phyloP scores from a whole-genome alignment of 139 green algal species.

The Chlamydomonas sp. region DNA sequence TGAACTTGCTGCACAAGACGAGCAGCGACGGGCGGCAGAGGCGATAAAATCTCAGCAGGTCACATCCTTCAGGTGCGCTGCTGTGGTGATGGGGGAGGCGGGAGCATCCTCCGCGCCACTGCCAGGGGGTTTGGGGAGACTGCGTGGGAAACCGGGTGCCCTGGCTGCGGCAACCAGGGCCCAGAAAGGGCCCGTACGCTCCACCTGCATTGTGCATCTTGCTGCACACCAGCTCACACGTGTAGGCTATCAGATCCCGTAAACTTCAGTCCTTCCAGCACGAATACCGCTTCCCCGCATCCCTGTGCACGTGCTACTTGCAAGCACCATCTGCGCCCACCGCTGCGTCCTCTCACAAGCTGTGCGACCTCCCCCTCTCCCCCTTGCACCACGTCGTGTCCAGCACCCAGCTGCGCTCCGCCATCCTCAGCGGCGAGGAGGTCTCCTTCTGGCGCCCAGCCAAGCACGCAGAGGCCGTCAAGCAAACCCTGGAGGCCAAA shows the following conservation, averaged over 20 bases:
- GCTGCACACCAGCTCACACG: no score
- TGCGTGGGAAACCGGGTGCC: no score
- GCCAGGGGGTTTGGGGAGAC: background rate
- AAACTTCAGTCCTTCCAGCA: no score
- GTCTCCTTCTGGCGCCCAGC: conserved; percentile 26
- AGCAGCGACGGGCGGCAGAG: conserved; percentile 18
- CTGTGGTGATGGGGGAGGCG: background rate
- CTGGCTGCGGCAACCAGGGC: no score
- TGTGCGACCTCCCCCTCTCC: background rate
- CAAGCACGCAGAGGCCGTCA: background rate
- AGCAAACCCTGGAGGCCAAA: background rate
- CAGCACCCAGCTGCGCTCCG: conserved; percentile 33
- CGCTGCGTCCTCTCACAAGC: background rate
- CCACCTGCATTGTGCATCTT: no score
- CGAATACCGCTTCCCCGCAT: no score
- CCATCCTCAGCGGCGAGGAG: conserved; percentile 38
- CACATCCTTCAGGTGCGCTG: background rate
- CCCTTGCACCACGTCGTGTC: background rate
- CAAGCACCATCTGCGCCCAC: no score
- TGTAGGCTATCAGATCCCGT: no score
- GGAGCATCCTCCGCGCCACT: background rate
- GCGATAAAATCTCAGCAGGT: background rate
- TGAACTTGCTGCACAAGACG: background rate
- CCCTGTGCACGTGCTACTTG: no score
- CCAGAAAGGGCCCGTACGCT: no score